Base-by-base conservation (phyloP, 805 yeast genomes). In the Candida tammaniensis region DNA sequence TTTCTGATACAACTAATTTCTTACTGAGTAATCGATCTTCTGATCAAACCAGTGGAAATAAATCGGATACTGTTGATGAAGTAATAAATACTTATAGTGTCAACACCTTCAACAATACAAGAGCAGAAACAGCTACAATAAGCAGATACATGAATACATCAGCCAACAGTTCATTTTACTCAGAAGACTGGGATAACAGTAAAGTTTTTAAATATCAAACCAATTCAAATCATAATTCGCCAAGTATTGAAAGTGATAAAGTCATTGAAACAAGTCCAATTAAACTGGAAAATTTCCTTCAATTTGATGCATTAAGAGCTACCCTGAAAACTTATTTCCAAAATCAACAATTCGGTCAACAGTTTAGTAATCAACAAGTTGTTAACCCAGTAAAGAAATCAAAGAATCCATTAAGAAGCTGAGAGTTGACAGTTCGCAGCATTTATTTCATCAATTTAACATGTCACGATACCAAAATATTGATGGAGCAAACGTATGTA, bases 161-260 rank as follows among this genome's bases (percentile, higher is more conserved):
- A n/a, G n/a, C n/a, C n/a, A n/a, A n/a, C 22, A 7, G 10, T 10
- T 38, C 51, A 11, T 44, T 26, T 28, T 44, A 40, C 30, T 47
- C 49, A 1, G 39, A 39, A 9, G 47, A 33, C 24, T 44, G 51
- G 48, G 24, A 31, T 24, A 33, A 37, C 9, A 32, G 20, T n/a
- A 33, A 19, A 22, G 18, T 18, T n/a, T n/a, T n/a, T n/a, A n/a
- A n/a, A n/a, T n/a, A n/a, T n/a, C n/a, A n/a, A n/a, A n/a, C n/a
- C n/a, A n/a, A n/a, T n/a, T n/a, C n/a, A n/a, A n/a, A n/a, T n/a
- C n/a, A n/a, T n/a, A n/a, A n/a, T n/a, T n/a, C n/a, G n/a, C n/a
- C n/a, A n/a, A n/a, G n/a, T n/a, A n/a, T n/a, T n/a, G n/a, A n/a
- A n/a, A n/a, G n/a, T n/a, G n/a, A n/a, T n/a, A n/a, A n/a, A n/a